Evolutionary conservation across 139 green algal species (phyloP), one percentile per base, ranked within the genome.

Genomic region (Pleodorina starrii): DNA sequence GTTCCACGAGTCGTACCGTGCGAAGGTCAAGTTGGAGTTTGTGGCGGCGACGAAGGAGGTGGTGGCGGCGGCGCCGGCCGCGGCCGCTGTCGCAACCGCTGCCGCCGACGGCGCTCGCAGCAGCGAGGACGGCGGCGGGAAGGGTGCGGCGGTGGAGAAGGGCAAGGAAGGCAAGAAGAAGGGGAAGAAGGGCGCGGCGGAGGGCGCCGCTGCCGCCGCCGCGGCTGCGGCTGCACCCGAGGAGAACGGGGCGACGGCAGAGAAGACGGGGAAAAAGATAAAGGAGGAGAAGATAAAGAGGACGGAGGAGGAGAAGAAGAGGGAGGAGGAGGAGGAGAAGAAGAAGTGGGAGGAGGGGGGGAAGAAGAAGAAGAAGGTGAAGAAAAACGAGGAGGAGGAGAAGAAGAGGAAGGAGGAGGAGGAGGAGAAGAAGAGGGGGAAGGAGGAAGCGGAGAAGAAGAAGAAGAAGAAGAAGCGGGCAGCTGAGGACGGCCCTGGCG

Each of bases 11-110:
- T 43, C 19, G 10, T 95, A 95, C 84, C 25, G 36, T 0, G 60
- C 73, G 7, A 95, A 94, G 54, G 89, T 93, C 11, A 38, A 27
- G 25, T 21, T 40, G 23, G 93, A 94, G 90, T 93, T 93, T 60
- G 54, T 94, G 43, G 87, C 75, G 9, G 87, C 75, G n/a, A 43
- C 51, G 38, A 51, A 38, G 69, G 75, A 79, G 86, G 16, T 59
- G 46, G n/a, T 54, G 38, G 73, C 25, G 57, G 72, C 10, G 36
- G 71, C 57, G 59, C 59, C 75, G 72, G 21, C 72, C 16, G 72
- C 2, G 38, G 5, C 14, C 14, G 32, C 35, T 21, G 35, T 35
- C 29, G 63, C 6, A 3, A 7, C 38, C 7, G 69, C 69, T 25
- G 36, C 69, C 2, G 38, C 36, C 19, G 69, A 23, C 14, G 69